Evolutionary conservation across 2,329 filamentous ascomycete genomes (phyloP).

Genomic region (Aspergillus arachidicola): DNA sequence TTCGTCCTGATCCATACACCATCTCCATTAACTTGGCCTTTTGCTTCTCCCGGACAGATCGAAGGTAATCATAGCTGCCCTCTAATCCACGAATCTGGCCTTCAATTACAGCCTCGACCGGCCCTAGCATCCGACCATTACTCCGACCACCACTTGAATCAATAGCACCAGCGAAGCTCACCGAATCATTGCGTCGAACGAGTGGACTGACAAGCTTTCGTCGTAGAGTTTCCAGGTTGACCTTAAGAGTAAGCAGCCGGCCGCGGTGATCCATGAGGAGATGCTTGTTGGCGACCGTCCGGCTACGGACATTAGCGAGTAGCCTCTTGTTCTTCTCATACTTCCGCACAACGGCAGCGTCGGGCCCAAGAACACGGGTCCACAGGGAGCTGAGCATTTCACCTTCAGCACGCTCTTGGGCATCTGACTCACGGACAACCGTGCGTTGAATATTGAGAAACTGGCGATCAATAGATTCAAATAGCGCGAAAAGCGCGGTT

Average conservation of each 20-base stretch:
- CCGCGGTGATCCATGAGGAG: conserved; percentile 85
- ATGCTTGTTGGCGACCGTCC: conserved; percentile 84
- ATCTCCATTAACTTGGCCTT: conserved; percentile 82
- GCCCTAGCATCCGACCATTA: conserved; percentile 62
- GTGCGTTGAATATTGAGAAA: conserved; percentile 85
- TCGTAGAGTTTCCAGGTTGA: conserved; percentile 81
- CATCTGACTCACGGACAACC: conserved; percentile 79
- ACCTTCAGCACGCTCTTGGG: conserved; percentile 77
- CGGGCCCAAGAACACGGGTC: conserved; percentile 79
- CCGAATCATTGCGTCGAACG: conserved; percentile 66
- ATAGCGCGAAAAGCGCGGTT: conserved; percentile 80
- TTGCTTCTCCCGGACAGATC: conserved; percentile 73
- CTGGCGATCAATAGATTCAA: conserved; percentile 86
- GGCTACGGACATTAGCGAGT: conserved; percentile 75
- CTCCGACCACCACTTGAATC: conserved; percentile 28
- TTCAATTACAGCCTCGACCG: conserved; percentile 60
- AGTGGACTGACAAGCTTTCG: conserved; percentile 83
- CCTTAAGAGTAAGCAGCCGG: conserved; percentile 79
- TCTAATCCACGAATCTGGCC: conserved; percentile 84
- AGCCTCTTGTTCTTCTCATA: conserved; percentile 88
- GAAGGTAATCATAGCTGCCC: conserved; percentile 76
- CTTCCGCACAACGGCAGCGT: conserved; percentile 75
- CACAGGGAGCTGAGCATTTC: conserved; percentile 84
- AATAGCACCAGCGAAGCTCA: conserved; percentile 36
- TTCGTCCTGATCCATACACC: conserved; percentile 62